Evolutionary conservation across 1,284 basidiomycete genomes (phyloP).

Genomic region (Ceratobasidium theobromae): DNA sequence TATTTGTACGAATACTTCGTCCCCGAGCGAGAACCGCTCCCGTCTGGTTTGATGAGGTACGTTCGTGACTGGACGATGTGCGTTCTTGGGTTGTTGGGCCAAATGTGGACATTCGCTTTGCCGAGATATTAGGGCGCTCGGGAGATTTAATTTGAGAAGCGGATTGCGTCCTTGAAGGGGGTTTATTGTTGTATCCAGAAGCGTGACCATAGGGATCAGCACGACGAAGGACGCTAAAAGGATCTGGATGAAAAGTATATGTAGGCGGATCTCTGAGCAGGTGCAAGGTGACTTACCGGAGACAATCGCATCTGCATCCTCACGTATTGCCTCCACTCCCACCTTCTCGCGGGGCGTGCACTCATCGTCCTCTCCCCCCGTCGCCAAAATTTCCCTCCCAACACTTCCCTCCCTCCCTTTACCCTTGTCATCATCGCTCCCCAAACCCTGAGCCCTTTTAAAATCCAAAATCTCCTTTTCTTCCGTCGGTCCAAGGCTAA

Average conservation of each 20-base stretch:
- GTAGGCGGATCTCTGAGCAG: neutral
- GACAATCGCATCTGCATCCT: slow-evolving; percentile 42
- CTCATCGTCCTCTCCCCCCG: slow-evolving; percentile 1
- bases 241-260: neutral
- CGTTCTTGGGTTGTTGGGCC: neutral
- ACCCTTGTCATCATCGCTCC: slow-evolving; percentile 47
- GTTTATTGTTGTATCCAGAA: slow-evolving; percentile 26
- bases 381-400: slow-evolving; percentile 34
- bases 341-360: slow-evolving; percentile 1
- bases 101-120: neutral
- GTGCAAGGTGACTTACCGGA: slow-evolving; percentile 38
- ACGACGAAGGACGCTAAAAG: neutral
- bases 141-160: slow-evolving; percentile 32
- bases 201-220: neutral
- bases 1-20: slow-evolving; percentile 70
- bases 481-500: slow-evolving; percentile 58
- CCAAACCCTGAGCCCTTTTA: slow-evolving; percentile 31
- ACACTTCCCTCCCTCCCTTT: slow-evolving; percentile 39
- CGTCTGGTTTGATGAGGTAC: neutral
- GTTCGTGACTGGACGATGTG: neutral
- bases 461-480: slow-evolving; percentile 57
- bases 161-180: slow-evolving; percentile 34
- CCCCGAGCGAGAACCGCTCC: slow-evolving; percentile 47
- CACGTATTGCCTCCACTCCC: slow-evolving; percentile 37
- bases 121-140: neutral